Evolutionary conservation across 2,329 filamentous ascomycete genomes (phyloP).

Genomic region (Cladosporium halotolerans): DNA sequence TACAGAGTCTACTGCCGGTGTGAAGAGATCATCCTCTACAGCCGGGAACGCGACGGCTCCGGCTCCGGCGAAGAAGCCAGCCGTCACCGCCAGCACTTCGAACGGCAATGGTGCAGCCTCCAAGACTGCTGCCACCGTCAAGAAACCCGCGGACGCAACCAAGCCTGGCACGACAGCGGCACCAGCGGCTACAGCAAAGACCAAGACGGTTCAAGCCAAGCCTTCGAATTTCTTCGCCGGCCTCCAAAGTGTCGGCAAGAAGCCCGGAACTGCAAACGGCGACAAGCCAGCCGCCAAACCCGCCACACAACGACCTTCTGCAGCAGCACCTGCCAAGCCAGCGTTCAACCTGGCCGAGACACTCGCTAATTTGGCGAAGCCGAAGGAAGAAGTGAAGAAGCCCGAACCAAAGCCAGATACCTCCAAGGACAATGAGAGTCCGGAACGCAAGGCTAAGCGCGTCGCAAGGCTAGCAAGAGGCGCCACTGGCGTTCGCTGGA

Average conservation of each 20-base stretch:
- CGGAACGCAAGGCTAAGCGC: constrained; percentile 61
- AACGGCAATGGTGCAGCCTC: constrained; percentile 16
- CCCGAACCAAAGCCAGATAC: constrained; percentile 35
- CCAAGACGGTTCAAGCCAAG: constrained; percentile 34
- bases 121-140: constrained; percentile 19
- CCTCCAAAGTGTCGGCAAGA: constrained; percentile 42
- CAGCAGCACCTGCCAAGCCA: constrained; percentile 22
- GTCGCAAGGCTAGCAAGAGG: constrained; percentile 66
- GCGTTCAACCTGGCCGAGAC: constrained; percentile 34
- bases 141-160: constrained; percentile 20
- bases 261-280: constrained; percentile 29
- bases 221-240: constrained; percentile 41
- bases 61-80: constrained; percentile 29
- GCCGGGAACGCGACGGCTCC: constrained; percentile 17
- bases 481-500: constrained; percentile 65
- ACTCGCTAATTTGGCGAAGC: constrained; percentile 42
- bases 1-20: constrained; percentile 25
- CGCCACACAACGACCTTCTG: constrained; percentile 14
- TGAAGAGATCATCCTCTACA: constrained; percentile 28
- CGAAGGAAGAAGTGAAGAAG: constrained; percentile 44
- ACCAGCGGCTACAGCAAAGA: constrained; percentile 21
- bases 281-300: constrained; percentile 23
- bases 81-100: constrained; percentile 18
- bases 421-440: constrained; percentile 49
- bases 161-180: constrained; percentile 15